Percentiles rank a stretch among this genome's conserved stretches.
These are phyloP conservation scores for Kwoniella shivajii DNA, from an alignment of 1,284 basidiomycete genomes.

Conservation along the genomic window DNA sequence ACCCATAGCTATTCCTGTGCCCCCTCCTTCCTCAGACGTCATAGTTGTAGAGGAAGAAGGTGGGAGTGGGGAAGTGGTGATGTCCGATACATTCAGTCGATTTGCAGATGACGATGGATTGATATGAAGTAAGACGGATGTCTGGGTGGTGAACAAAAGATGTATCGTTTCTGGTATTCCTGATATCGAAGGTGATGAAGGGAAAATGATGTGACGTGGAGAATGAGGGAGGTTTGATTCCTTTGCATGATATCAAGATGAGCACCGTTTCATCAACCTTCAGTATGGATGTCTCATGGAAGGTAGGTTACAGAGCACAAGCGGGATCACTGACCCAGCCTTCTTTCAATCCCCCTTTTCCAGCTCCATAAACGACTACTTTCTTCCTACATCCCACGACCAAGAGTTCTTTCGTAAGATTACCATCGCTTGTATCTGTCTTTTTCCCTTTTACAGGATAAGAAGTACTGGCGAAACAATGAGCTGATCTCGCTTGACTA, in stretches of 20 bases:
- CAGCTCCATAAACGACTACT: conserved; percentile 66
- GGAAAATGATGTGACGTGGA: conserved; percentile 60
- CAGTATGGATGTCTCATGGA: neutral
- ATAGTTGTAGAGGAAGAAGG: conserved; percentile 55
- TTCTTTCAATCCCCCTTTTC: conserved; percentile 33
- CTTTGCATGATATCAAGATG: no score
- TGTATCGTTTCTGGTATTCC: conserved; percentile 51
- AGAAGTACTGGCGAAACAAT: conserved; percentile 68
- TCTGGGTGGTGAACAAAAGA: conserved; percentile 72
- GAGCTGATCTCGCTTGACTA: conserved; percentile 71
- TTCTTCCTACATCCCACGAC: conserved; percentile 84
- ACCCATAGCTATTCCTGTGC: conserved; percentile 17
- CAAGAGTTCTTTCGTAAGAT: conserved; percentile 57
- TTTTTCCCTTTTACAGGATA: conserved; percentile 24
- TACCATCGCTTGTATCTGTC: neutral
- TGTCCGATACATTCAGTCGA: conserved; percentile 66
- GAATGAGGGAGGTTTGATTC: conserved; percentile 83
- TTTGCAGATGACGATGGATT: conserved; percentile 60
- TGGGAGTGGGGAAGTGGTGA: conserved; percentile 72
- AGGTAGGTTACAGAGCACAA: neutral
- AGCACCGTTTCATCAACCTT: no score
- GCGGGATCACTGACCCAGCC: conserved; percentile 12
- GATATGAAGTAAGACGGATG: conserved; percentile 65
- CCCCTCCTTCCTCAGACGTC: conserved; percentile 2
- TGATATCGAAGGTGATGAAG: conserved; percentile 28